phyloP scores from a whole-genome alignment of 768 basidiomycete genomes.

The Zangia roseola region DNA sequence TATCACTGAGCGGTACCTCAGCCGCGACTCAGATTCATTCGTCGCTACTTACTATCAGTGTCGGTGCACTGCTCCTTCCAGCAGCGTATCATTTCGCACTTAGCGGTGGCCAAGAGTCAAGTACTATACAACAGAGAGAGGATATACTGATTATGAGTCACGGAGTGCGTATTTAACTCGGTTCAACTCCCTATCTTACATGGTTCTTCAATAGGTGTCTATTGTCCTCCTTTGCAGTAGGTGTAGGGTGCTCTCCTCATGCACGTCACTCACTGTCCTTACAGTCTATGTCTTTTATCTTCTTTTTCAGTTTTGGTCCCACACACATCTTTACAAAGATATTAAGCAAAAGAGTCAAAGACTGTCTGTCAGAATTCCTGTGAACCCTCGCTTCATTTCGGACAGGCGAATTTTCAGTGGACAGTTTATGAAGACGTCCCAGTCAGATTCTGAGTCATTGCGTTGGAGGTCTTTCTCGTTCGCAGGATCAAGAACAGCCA shows the following conservation, averaged over 20 bases:
- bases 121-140: constrained; percentile 33
- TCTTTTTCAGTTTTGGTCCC: constrained; percentile 57
- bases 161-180: constrained; percentile 37
- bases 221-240: constrained; percentile 52
- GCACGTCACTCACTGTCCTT: background rate
- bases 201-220: constrained; percentile 37
- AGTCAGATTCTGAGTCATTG: constrained; percentile 19
- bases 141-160: constrained; percentile 51
- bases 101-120: constrained; percentile 18
- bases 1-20: constrained; percentile 17
- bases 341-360: constrained; percentile 44
- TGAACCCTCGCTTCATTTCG: constrained; percentile 27
- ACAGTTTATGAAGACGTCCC: constrained; percentile 15
- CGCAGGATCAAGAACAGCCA: constrained; percentile 10
- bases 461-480: constrained; percentile 16
- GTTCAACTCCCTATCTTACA: background rate
- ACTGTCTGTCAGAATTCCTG: constrained; percentile 34
- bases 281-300: constrained; percentile 52
- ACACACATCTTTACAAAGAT: constrained; percentile 51
- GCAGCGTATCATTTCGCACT: constrained; percentile 73
- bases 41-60: constrained; percentile 73
- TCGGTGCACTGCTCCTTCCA: constrained; percentile 75
- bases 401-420: constrained; percentile 28
- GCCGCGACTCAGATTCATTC: constrained; percentile 70
- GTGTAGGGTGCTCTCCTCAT: constrained; percentile 16